Evolutionary conservation across 306 rosid genomes (phyloP), one percentile per base, ranked within the genome.

Genomic region (Carpinus viminea): DNA sequence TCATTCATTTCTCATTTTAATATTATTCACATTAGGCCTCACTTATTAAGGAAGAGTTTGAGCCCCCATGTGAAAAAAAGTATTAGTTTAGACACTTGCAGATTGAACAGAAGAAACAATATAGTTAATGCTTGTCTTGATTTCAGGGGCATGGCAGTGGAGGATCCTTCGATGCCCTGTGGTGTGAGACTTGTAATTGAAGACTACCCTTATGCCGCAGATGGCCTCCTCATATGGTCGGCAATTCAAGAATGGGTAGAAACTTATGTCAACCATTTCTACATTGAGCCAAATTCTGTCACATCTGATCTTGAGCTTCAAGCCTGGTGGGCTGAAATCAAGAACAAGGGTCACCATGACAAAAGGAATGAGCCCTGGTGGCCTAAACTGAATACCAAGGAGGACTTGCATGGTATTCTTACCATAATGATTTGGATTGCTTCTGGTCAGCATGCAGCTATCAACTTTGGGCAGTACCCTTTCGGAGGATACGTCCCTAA

Each of bases 391-490:
- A 66, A 85, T 10, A 87, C 87, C 81, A 86, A 84, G 83, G 91
- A 91, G 79, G 93, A 92, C 83, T 86, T 95, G 21, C 87, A 88
- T 3, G 70, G 79, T 5, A 89, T 95, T 64, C 98, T 95, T 18
- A 83, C 96, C 75, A 85, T 82, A 62, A 91, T 95, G 55, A 91
- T 95, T 76, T 95, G 98, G 98, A 52, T 84, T n/a, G 97, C 98
- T 75, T 92, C 98, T 2, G 96, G 97, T 38, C 98, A 92, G 77
- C 98, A 95, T 46, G 98, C 98, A 20, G 98, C 98, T 13, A 80
- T 95, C 74, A 95, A 95, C 85, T 95, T 95, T 65, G 98, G 98
- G 52, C 98, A 95, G 81, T 95, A 95, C 81, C 98, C 98, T 4
- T 95, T 92, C 45, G 98, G 98, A 78, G 94, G 98, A 15, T 92